phyloP scores from a whole-genome alignment of 2,329 filamentous ascomycete genomes.

The Graphiopsis chlorocephala region DNA sequence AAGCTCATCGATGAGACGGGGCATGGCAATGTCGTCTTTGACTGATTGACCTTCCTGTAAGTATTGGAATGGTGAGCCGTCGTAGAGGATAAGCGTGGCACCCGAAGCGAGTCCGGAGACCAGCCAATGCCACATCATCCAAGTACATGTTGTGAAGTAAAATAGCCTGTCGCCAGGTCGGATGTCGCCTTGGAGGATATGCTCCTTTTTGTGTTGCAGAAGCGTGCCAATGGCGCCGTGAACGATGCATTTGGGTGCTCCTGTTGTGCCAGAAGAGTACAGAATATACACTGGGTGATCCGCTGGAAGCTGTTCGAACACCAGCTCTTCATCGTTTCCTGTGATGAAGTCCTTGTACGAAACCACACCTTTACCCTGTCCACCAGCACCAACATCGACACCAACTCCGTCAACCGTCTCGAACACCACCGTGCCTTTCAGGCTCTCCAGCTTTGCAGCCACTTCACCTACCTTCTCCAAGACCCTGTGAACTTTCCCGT shows the following conservation, averaged over 20 bases:
- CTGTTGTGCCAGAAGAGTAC: constrained; percentile 89
- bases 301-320: constrained; percentile 74
- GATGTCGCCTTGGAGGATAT: constrained; percentile 81
- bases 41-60: constrained; percentile 48
- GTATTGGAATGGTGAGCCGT: constrained; percentile 79
- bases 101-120: constrained; percentile 81
- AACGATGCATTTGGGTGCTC: constrained; percentile 85
- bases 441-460: constrained; percentile 61
- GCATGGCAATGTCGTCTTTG: constrained; percentile 76
- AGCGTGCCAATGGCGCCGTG: constrained; percentile 88
- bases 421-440: constrained; percentile 73
- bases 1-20: constrained; percentile 74
- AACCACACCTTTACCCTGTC: constrained; percentile 5
- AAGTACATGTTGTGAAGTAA: constrained; percentile 92
- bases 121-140: constrained; percentile 99
- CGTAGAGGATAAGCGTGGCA: constrained; percentile 81
- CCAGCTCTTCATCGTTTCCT: constrained; percentile 18
- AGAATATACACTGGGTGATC: constrained; percentile 91
- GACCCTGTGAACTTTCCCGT: constrained; percentile 83
- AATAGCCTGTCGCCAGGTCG: constrained; percentile 70
- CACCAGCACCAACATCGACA: constrained; percentile 5
- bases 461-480: constrained; percentile 77
- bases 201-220: constrained; percentile 96
- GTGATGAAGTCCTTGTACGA: constrained; percentile 16
- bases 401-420: constrained; percentile 52